Conservation (phyloP, 306 rosid species). For the Rosa chinensis region DNA sequence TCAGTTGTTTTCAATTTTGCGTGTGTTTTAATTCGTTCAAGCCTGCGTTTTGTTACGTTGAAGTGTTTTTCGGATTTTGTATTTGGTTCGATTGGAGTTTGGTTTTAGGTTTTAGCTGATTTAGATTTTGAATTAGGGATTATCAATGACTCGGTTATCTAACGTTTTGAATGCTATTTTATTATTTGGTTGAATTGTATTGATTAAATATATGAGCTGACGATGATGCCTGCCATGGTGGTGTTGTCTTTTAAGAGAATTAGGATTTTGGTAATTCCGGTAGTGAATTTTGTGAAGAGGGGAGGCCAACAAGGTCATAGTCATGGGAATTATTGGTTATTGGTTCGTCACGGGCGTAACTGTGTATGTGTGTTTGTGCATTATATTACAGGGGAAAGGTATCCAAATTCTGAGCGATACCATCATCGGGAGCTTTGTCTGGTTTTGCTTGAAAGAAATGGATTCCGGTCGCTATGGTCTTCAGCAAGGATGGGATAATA, state of each 20-base stretch:
- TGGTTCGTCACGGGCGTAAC: slow-evolving; percentile 76
- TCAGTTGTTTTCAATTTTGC: no score
- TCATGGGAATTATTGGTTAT: slow-evolving; percentile 66
- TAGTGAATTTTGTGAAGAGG: slow-evolving; percentile 35
- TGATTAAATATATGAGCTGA: background rate
- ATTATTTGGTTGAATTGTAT: no score
- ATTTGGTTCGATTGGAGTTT: slow-evolving; percentile 8
- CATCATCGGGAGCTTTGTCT: slow-evolving; percentile 35
- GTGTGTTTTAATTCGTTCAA: background rate
- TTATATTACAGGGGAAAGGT: slow-evolving; percentile 84
- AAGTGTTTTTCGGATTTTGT: no score
- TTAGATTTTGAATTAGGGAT: background rate
- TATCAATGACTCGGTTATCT: background rate
- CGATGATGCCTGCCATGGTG: background rate
- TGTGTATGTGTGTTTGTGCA: slow-evolving; percentile 74
- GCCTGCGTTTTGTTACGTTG: background rate
- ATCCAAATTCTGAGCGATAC: slow-evolving; percentile 48
- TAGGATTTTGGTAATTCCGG: slow-evolving; percentile 51
- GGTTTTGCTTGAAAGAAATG: slow-evolving; percentile 66
- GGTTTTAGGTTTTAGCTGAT: background rate
- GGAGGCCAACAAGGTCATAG: slow-evolving; percentile 52
- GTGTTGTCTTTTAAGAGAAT: background rate
- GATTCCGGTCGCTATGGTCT: slow-evolving; percentile 96
- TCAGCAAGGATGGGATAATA: slow-evolving; percentile 99
- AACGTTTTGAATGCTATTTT: background rate